Evolutionary conservation across 2,329 filamentous ascomycete genomes (phyloP).

Genomic region (Paracoccidioides brasiliensis): DNA sequence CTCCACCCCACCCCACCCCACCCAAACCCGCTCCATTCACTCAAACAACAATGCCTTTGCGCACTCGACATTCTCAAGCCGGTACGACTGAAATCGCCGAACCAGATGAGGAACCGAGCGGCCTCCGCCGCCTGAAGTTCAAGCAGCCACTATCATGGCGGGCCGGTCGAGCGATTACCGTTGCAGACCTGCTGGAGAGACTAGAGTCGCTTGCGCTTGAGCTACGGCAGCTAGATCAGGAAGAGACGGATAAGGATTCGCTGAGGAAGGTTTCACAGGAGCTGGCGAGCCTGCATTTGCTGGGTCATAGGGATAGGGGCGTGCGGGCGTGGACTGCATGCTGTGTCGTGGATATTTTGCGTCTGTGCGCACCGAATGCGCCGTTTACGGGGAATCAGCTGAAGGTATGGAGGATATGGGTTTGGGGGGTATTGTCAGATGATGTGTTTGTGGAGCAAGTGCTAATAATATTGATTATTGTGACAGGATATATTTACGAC

Average conservation of each 20-base stretch:
- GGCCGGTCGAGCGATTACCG: slow-evolving; percentile 76
- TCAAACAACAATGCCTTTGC: slow-evolving; percentile 29
- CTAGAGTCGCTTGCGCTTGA: slow-evolving; percentile 72
- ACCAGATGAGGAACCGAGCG: slow-evolving; percentile 20
- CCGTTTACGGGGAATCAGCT: slow-evolving; percentile 83
- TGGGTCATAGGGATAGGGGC: slow-evolving; percentile 85
- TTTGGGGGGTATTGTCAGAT: slow-evolving; percentile 1
- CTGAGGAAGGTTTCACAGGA: slow-evolving; percentile 73
- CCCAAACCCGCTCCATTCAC: neutral
- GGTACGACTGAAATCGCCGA: slow-evolving; percentile 18
- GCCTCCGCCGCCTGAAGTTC: slow-evolving; percentile 51
- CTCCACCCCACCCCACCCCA: too few species aligned
- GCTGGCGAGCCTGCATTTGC: slow-evolving; percentile 64
- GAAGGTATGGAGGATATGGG: slow-evolving; percentile 47
- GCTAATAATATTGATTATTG: slow-evolving; percentile 11
- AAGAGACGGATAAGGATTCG: slow-evolving; percentile 71
- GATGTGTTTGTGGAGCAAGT: neutral
- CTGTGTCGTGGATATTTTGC: slow-evolving; percentile 85
- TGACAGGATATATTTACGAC: slow-evolving; percentile 80
- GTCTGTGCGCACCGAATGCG: slow-evolving; percentile 85
- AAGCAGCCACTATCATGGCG: slow-evolving; percentile 81
- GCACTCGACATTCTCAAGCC: slow-evolving; percentile 27
- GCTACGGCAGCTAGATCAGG: slow-evolving; percentile 74
- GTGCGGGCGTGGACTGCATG: slow-evolving; percentile 80
- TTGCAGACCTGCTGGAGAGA: slow-evolving; percentile 66